Conservation (phyloP, 2,329 filamentous ascomycete species). For the Monosporascus sp. region DNA sequence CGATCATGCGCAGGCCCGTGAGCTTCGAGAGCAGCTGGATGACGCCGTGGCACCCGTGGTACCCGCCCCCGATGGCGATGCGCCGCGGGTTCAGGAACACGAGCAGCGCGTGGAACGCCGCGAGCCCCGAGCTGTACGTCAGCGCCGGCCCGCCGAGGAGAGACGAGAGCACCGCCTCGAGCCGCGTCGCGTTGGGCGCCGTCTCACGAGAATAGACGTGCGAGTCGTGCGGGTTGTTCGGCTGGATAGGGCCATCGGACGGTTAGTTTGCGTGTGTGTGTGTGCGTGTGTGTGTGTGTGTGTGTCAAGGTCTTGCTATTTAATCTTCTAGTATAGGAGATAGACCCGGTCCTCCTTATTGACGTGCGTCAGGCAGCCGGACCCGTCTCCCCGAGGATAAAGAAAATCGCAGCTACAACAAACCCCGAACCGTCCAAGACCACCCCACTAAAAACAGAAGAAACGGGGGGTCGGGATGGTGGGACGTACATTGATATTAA, state of each 20-base stretch:
- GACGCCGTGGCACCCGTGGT: constrained; percentile 91
- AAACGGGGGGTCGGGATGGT: background rate
- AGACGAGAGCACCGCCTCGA: constrained; percentile 75
- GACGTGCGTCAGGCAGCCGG: too few relatives aligned
- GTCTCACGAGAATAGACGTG: constrained; percentile 82
- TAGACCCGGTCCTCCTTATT: too few relatives aligned
- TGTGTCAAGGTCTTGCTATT: constrained; percentile 1
- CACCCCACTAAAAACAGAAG: background rate
- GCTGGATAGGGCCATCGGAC: constrained; percentile 25
- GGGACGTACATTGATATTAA: constrained; percentile 50
- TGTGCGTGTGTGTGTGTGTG: constrained; percentile 4
- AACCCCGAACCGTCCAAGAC: background rate
- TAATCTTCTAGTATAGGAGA: too few relatives aligned
- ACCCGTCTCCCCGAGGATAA: background rate
- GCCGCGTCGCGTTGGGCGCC: constrained; percentile 73
- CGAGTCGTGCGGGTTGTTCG: constrained; percentile 47
- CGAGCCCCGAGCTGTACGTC: constrained; percentile 78
- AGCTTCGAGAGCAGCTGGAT: constrained; percentile 69
- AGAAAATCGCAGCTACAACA: background rate
- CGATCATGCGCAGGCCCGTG: constrained; percentile 66
- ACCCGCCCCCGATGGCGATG: constrained; percentile 77
- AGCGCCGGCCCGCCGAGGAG: constrained; percentile 65
- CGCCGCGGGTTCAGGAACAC: constrained; percentile 78
- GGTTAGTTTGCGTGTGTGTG: background rate
- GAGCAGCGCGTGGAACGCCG: constrained; percentile 82